phyloP scores from a whole-genome alignment of 176 grass and related monocot species.

The Metroxylon sagu region DNA sequence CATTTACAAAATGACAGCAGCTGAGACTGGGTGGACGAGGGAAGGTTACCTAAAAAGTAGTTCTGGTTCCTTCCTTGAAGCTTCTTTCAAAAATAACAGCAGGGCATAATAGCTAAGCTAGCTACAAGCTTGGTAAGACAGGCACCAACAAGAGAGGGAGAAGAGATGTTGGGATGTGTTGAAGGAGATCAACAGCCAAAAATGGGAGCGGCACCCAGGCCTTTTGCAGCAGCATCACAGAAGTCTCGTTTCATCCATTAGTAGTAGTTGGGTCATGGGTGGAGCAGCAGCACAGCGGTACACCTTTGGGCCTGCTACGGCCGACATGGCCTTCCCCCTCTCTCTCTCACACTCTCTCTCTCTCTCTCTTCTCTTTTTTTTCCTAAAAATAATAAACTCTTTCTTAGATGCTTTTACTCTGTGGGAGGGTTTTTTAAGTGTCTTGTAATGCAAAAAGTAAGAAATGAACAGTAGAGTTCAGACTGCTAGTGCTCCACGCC shows the following conservation, averaged over 20 bases:
- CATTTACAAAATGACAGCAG: no score
- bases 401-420: no score
- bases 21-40: no score
- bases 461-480: conserved; percentile 12
- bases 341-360: not conserved
- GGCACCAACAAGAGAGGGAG: not conserved
- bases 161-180: not conserved
- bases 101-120: no score
- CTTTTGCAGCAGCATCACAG: not conserved
- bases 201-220: not conserved
- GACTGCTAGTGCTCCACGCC: conserved; percentile 21
- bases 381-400: no score
- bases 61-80: not conserved
- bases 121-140: not conserved
- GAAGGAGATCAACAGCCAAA: not conserved
- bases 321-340: not conserved
- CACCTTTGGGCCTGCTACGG: not conserved
- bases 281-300: not conserved
- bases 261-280: not conserved
- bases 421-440: no score
- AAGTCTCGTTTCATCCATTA: conserved; percentile 6
- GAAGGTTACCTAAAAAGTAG: no score
- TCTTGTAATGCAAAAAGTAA: no score
- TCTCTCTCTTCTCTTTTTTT: no score
- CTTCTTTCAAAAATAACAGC: no score